A percentile compares a stretch with the other conserved stretches of the same genome.
Evolutionary conservation across 768 basidiomycete species (phyloP).

Genomic region (Mycena metata): DNA sequence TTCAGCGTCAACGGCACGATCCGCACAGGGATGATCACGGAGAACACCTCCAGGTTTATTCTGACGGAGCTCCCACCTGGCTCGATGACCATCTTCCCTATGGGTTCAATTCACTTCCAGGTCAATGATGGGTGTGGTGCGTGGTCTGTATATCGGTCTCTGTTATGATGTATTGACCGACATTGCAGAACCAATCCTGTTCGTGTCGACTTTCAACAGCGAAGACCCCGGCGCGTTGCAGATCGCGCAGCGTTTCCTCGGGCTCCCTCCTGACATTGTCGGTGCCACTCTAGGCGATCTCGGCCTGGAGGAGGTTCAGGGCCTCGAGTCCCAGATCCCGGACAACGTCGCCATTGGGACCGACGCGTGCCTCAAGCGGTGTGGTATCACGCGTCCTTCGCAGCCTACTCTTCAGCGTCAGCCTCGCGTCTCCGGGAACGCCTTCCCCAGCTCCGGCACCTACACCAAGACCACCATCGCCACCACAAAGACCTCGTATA

Average conservation of each 20-base stretch:
- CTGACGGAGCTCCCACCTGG: slow-evolving; percentile 34
- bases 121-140: slow-evolving; percentile 38
- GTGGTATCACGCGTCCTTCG: slow-evolving; percentile 25
- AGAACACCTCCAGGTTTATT: slow-evolving; percentile 40
- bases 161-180: too few relatives aligned
- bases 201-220: slow-evolving; percentile 35
- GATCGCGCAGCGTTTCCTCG: slow-evolving; percentile 37
- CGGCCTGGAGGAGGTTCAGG: slow-evolving; percentile 30
- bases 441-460: slow-evolving; percentile 29
- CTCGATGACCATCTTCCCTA: slow-evolving; percentile 37
- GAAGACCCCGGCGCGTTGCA: slow-evolving; percentile 34
- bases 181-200: slow-evolving; percentile 32
- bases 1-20: slow-evolving; percentile 39
- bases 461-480: too few relatives aligned
- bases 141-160: background rate
- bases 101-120: slow-evolving; percentile 40
- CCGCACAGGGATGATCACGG: slow-evolving; percentile 42
- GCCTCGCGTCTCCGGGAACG: slow-evolving; percentile 29
- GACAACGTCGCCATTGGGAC: slow-evolving; percentile 28
- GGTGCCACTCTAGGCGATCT: slow-evolving; percentile 32
- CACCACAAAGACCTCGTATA: too few relatives aligned
- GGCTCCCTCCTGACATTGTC: slow-evolving; percentile 35
- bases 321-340: slow-evolving; percentile 21
- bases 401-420: slow-evolving; percentile 31
- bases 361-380: slow-evolving; percentile 34